Base-by-base conservation (phyloP, 768 basidiomycete species). In the Collybia sp. region DNA sequence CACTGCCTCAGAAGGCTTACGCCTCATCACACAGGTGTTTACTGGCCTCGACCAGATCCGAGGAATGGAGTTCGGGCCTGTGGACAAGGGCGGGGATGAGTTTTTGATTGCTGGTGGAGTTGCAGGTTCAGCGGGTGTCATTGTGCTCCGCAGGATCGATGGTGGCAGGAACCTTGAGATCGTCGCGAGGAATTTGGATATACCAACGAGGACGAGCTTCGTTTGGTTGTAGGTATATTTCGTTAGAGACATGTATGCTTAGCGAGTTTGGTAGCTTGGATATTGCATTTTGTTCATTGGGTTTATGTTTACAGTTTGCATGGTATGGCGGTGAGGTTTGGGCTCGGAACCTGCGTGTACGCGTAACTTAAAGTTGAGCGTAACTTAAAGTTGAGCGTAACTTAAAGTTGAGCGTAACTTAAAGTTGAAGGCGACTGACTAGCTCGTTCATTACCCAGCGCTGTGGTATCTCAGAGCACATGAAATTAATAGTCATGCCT, bases 11-110 rank as follows among this genome's bases (percentile, higher is more conserved):
- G 67, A 62, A 42, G 53, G 56, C 30, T 61, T 68, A 42, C 56
- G 53, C 20, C 55, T 73, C 5, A 59, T 76, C 6, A 54, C 52
- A 3, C 79, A 83, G 46, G 75, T 83, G 15, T 83, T 72, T 64
- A 85, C 82, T 0, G 80, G 82, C 10, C 60, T 84, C 43, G 67
- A 79, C 52, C 78, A 84, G 57, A 72, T 85, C 30, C 67, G 83
- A 25, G 84, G 82, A 3, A 85, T 87, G 81, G 71, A 75, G 61
- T 67, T 85, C 44, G 76, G 78, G 4, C 70, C 73, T 2, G 52
- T 62, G 46, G 58, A 63, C n/a, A 69, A 71, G 4, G 74, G 69
- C 20, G 74, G 72, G 20, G 78, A 78, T 40, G 73, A 66, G 49
- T 80, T 70, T 53, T 59, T 82, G 20, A 66, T 79, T 31, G 79